Conservation (phyloP, 2,329 filamentous ascomycete genomes). For the Ophiosphaerella herpotricha region DNA sequence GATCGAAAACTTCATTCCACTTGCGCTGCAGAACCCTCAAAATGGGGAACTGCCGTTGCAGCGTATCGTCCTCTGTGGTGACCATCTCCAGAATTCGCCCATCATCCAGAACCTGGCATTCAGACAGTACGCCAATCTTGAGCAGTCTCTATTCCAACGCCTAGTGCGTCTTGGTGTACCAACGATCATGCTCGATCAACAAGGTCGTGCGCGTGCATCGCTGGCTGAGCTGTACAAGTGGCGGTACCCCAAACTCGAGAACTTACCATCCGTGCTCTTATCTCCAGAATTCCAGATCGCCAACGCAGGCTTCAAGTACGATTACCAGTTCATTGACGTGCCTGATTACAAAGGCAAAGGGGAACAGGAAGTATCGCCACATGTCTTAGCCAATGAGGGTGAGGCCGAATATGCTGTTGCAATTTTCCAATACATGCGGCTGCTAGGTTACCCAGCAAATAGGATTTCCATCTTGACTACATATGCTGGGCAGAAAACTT, state of each 20-base stretch:
- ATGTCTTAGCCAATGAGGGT: slow-evolving; percentile 95
- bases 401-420: slow-evolving; percentile 97
- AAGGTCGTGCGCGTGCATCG: slow-evolving; percentile 85
- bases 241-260: slow-evolving; percentile 82
- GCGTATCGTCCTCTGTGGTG: slow-evolving; percentile 88
- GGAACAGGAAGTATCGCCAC: slow-evolving; percentile 86
- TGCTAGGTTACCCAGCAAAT: slow-evolving; percentile 84
- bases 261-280: slow-evolving; percentile 74
- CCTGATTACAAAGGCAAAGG: slow-evolving; percentile 89
- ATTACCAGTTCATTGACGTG: slow-evolving; percentile 97
- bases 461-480: slow-evolving; percentile 90
- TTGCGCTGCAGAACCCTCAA: slow-evolving; percentile 84
- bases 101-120: slow-evolving; percentile 94
- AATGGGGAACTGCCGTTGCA: slow-evolving; percentile 77
- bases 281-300: slow-evolving; percentile 74
- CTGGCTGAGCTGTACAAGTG: slow-evolving; percentile 91
- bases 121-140: slow-evolving; percentile 91
- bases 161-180: slow-evolving; percentile 92
- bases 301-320: slow-evolving; percentile 90
- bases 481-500: slow-evolving; percentile 87
- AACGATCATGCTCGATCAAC: slow-evolving; percentile 84
- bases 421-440: slow-evolving; percentile 94
- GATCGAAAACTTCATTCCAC: slow-evolving; percentile 93
- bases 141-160: slow-evolving; percentile 92
- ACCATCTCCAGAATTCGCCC: slow-evolving; percentile 95